Conservation (phyloP, 1,139 yeast genomes). For the Lodderomyces oxycetoniae region DNA sequence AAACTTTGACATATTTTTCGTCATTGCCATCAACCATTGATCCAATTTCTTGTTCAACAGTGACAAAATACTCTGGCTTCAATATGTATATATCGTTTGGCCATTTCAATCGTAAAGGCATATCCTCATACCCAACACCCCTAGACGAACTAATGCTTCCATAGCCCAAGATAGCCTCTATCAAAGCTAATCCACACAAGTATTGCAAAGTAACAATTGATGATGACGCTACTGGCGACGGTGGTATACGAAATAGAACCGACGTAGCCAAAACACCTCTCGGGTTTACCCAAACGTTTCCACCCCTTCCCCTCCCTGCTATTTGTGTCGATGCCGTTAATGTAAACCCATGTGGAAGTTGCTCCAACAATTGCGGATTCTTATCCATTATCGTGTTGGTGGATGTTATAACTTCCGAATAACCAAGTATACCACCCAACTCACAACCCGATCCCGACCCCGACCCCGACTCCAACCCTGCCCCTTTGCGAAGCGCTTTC, state of each 20-base stretch:
- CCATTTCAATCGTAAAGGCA: conserved; percentile 90
- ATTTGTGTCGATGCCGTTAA: conserved; percentile 81
- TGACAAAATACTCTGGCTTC: conserved; percentile 52
- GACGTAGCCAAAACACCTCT: conserved; percentile 87
- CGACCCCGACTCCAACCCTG: conserved; percentile 16
- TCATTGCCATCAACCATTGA: conserved; percentile 39
- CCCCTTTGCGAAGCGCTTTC: conserved; percentile 19
- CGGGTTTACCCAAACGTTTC: conserved; percentile 94
- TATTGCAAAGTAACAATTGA: conserved; percentile 80
- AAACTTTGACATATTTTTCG: conserved; percentile 63
- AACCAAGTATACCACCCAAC: conserved; percentile 62
- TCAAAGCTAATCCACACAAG: conserved; percentile 74
- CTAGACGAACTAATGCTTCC: conserved; percentile 42
- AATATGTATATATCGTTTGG: conserved; percentile 88
- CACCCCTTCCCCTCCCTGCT: conserved; percentile 91
- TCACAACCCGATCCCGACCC: too few species aligned
- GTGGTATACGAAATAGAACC: conserved; percentile 59
- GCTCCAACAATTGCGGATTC: conserved; percentile 54
- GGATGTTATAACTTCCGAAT: conserved; percentile 88
- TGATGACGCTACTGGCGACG: conserved; percentile 29
- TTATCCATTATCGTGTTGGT: conserved; percentile 76
- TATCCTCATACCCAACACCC: conserved; percentile 54
- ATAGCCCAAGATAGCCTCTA: conserved; percentile 68
- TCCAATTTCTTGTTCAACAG: conserved; percentile 25
- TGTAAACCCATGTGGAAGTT: conserved; percentile 67